These are phyloP conservation scores for Botrytis sinoallii DNA, from an alignment of 2,329 filamentous ascomycete genomes.

Conservation along the genomic window DNA sequence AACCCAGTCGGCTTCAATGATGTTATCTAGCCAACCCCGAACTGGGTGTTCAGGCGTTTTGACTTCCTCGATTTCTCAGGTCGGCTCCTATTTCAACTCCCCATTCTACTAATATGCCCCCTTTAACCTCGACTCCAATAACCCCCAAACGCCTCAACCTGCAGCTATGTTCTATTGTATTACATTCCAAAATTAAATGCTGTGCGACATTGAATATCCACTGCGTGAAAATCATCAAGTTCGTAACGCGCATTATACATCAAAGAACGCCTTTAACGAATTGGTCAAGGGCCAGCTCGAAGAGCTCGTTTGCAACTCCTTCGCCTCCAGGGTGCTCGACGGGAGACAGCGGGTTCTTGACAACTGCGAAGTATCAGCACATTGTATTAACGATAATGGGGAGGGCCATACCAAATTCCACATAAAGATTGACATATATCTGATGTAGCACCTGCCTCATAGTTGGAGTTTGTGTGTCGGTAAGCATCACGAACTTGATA, in stretches of 20 bases:
- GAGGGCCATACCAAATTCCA: conserved; percentile 76
- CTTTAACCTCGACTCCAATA: neutral
- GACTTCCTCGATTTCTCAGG: neutral
- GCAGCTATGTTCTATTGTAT: neutral
- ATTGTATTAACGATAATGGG: conserved; percentile 21
- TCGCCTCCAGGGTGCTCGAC: conserved; percentile 66
- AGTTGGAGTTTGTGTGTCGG: conserved; percentile 82
- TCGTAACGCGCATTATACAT: conserved; percentile 2
- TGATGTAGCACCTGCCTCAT: conserved; percentile 95
- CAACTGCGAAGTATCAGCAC: conserved; percentile 47
- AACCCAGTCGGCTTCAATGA: neutral
- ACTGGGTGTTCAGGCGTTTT: neutral
- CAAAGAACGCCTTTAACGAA: conserved; percentile 66
- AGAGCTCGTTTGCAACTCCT: conserved; percentile 69
- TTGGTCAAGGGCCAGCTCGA: conserved; percentile 70
- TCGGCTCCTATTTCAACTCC: neutral
- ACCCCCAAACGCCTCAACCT: neutral
- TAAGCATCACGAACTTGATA: conserved; percentile 95
- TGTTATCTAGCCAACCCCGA: neutral
- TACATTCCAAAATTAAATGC: neutral
- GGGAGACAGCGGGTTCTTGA: conserved; percentile 67
- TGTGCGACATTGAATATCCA: conserved; percentile 3
- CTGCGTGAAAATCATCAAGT: neutral
- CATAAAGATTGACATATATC: conserved; percentile 97
- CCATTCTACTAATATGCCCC: neutral